These are phyloP conservation scores for Chytridium lagenaria DNA, from an alignment of 371 early-diverging fungal species.

Conservation along the genomic window DNA sequence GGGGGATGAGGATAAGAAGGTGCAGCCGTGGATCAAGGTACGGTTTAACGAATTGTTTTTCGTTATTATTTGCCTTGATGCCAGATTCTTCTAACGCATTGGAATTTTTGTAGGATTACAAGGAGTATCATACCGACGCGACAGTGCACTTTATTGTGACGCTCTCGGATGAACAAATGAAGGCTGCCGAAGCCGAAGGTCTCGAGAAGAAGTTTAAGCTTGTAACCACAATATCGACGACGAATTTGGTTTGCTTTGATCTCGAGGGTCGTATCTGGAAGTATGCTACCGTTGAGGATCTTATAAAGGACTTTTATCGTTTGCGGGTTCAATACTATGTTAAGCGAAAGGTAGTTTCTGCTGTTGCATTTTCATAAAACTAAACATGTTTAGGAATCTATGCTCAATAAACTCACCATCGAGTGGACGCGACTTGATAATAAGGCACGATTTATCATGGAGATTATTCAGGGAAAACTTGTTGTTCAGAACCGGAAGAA, in stretches of 20 bases:
- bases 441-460: constrained; percentile 91
- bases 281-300: constrained; percentile 82
- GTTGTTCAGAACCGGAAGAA: constrained; percentile 88
- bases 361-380: background rate
- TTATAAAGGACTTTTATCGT: constrained; percentile 92
- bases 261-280: constrained; percentile 86
- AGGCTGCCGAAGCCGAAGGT: constrained; percentile 75
- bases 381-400: constrained; percentile 57
- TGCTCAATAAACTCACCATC: constrained; percentile 73
- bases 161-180: constrained; percentile 72
- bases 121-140: constrained; percentile 82
- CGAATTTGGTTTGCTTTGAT: constrained; percentile 99
- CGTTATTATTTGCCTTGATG: too few species aligned
- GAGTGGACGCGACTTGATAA: constrained; percentile 87
- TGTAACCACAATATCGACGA: constrained; percentile 70
- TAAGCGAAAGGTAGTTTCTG: constrained; percentile 84
- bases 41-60: too few species aligned
- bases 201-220: constrained; percentile 88
- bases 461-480: constrained; percentile 87
- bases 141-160: constrained; percentile 87
- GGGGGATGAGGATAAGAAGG: constrained; percentile 66
- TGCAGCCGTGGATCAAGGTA: constrained; percentile 67
- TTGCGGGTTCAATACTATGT: constrained; percentile 88
- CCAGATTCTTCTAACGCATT: too few species aligned
- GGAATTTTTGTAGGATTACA: constrained; percentile 77